These are phyloP conservation scores for Asterochloris sp. DNA, from an alignment of 139 green algal species.

Conservation along the genomic window DNA sequence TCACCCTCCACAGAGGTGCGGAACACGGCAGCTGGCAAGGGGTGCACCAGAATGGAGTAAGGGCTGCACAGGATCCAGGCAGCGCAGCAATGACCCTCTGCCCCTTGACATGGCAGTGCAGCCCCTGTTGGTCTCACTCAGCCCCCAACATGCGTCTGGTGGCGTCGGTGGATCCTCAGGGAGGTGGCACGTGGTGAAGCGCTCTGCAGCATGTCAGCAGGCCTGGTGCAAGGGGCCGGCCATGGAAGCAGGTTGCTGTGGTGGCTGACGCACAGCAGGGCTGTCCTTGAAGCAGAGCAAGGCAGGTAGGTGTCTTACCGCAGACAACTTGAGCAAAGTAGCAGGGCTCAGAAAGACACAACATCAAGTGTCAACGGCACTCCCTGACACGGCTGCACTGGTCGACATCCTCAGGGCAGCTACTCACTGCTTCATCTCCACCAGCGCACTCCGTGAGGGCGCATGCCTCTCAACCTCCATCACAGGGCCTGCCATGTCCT, in stretches of 20 bases:
- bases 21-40: background rate
- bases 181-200: too few relatives aligned
- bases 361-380: background rate
- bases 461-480: slow-evolving; percentile 6
- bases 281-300: too few relatives aligned
- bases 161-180: too few relatives aligned
- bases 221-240: too few relatives aligned
- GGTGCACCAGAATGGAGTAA: background rate
- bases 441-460: background rate
- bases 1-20: background rate
- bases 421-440: slow-evolving; percentile 7
- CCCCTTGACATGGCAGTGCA: too few relatives aligned
- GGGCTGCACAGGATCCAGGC: slow-evolving; percentile 1
- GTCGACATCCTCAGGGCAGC: background rate
- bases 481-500: background rate
- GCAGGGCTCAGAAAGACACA: background rate
- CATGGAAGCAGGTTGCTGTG: too few relatives aligned
- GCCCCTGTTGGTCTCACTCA: too few relatives aligned
- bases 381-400: background rate
- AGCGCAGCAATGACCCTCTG: background rate
- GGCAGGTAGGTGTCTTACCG: background rate
- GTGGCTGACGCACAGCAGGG: too few relatives aligned
- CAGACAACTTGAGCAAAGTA: background rate
- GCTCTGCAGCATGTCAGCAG: too few relatives aligned
- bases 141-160: too few relatives aligned